phyloP scores from a whole-genome alignment of 176 grass and related monocot genomes.

The Triticum aestivum region DNA sequence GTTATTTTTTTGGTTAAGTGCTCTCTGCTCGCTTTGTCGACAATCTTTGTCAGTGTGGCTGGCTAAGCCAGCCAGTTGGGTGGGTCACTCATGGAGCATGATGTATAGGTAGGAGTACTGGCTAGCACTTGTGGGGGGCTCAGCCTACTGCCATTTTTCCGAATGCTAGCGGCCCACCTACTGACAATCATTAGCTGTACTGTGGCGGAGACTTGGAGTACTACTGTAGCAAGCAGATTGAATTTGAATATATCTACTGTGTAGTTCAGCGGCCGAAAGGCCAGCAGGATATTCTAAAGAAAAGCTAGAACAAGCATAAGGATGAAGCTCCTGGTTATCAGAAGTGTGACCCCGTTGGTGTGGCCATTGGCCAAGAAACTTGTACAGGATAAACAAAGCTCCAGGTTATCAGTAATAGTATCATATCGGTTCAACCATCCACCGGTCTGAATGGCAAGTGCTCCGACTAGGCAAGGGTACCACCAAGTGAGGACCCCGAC shows the following conservation, averaged over 20 bases:
- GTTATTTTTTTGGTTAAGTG: background rate
- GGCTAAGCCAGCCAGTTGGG: background rate
- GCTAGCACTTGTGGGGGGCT: background rate
- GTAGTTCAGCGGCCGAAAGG: background rate
- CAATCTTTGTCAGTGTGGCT: slow-evolving; percentile 5
- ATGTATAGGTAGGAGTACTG: background rate
- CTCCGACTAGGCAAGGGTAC: no score
- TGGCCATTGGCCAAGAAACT: no score
- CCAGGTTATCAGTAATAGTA: no score
- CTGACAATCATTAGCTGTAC: background rate
- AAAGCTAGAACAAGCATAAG: background rate
- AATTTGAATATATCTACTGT: background rate
- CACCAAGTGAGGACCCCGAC: no score
- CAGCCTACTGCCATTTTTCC: background rate
- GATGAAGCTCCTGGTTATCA: background rate
- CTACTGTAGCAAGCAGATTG: background rate
- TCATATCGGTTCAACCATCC: no score
- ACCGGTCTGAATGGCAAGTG: no score
- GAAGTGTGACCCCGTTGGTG: background rate
- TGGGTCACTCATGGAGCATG: background rate
- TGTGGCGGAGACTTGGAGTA: no score
- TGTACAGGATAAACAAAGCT: no score
- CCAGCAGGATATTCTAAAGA: no score
- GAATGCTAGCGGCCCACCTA: background rate
- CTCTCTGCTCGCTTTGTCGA: slow-evolving; percentile 27